Base-by-base conservation (phyloP, 108 stramenopile genomes). In the Schizochytrium sp. region DNA sequence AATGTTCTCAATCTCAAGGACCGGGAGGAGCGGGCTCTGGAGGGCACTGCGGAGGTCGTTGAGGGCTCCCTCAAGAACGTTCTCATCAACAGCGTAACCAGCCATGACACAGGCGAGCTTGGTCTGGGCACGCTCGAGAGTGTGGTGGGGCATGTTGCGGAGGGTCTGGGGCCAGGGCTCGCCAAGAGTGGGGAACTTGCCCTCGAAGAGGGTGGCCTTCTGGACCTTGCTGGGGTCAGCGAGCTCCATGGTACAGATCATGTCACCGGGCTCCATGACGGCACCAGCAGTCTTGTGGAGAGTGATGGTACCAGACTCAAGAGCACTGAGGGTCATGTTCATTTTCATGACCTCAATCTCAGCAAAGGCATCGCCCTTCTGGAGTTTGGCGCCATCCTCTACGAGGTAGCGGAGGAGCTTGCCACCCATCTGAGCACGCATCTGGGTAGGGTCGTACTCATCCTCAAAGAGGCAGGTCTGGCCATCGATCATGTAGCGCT, bases 291-390 rank as follows among this genome's bases (percentile, higher is more conserved):
- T 42, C 91, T 64, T 40, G 88, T 58, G 96, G 56, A 96, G 46
- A 5, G 46, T 90, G 42, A 98, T 89, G 41, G 88, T 72, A 49
- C 99, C 99, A 42, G 96, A 72, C 91, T 99, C 99, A 61, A 95
- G 96, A 0, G 98, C 98, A 89, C 93, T 94, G 44, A 99, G 95
- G n/a, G 97, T 97, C 98, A 99, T 97, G 95, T 98, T 98, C 99
- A 99, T 99, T 92, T 99, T 99, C 99, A 99, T 99, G 38, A 98
- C 99, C 92, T 99, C 99, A 47, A 99, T 96, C 93, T 99, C 98
- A 55, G 95, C 97, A 89, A 97, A 99, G 42, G 94, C 91, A 61
- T 96, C 94, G 0, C 97, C 97, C 90, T 96, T 96, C 87, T 95
- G 95, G 4, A 97, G 94, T 61, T 94, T 95, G n/a, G 96, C 90